These are phyloP conservation scores for Daldinia loculata DNA, from an alignment of 495 filamentous ascomycete genomes.

Conservation along the genomic window DNA sequence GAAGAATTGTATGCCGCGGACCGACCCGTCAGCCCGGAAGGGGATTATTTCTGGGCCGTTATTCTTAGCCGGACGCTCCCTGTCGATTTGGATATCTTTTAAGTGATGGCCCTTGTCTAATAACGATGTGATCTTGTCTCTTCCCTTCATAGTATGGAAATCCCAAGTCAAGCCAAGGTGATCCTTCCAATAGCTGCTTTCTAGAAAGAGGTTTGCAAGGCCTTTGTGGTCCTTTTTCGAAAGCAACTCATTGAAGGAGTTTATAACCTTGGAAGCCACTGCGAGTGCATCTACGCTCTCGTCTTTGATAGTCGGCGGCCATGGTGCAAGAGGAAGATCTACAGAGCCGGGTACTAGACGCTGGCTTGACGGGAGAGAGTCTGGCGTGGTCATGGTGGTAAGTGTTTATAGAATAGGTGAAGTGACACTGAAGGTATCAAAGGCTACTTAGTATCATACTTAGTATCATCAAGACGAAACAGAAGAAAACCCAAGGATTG, in stretches of 20 bases:
- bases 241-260: constrained; percentile 60
- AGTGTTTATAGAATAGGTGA: neutral
- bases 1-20: constrained; percentile 62
- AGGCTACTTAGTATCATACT: neutral
- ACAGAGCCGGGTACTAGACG: constrained; percentile 68
- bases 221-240: constrained; percentile 47
- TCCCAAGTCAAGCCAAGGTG: constrained; percentile 69
- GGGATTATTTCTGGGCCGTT: constrained; percentile 57
- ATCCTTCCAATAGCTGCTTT: constrained; percentile 70
- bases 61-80: constrained; percentile 48
- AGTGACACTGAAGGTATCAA: neutral
- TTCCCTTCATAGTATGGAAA: constrained; percentile 65
- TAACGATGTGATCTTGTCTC: constrained; percentile 59
- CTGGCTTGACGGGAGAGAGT: constrained; percentile 57
- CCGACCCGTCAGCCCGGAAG: constrained; percentile 56
- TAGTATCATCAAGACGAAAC: neutral
- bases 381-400: constrained; percentile 14
- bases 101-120: constrained; percentile 55
- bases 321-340: constrained; percentile 57
- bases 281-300: constrained; percentile 53
- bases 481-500: neutral
- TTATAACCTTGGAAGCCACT: constrained; percentile 56
- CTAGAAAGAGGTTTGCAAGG: constrained; percentile 59
- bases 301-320: constrained; percentile 48
- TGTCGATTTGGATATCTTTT: constrained; percentile 59